A percentile compares a stretch with the other conserved stretches of the same genome.
These are phyloP conservation scores for Lasiodiplodia hormozganensis DNA, from an alignment of 2,329 filamentous ascomycete genomes.

Conservation along the genomic window DNA sequence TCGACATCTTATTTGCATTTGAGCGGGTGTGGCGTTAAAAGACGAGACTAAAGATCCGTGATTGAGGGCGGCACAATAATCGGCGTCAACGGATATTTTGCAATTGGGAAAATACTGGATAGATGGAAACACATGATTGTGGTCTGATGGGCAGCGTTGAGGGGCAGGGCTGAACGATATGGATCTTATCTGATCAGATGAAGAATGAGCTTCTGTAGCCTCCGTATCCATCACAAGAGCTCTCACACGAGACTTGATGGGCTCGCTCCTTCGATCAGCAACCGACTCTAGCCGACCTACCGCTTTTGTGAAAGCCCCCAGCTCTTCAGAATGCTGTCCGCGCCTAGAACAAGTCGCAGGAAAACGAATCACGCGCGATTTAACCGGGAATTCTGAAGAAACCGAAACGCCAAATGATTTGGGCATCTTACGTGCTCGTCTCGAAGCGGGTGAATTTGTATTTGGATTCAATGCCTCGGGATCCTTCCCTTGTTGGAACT, in stretches of 20 bases:
- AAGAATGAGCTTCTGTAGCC: not conserved
- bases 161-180: not conserved
- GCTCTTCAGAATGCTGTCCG: not conserved
- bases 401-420: slow-evolving; percentile 5
- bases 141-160: not conserved
- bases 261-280: not conserved
- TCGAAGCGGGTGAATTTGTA: not conserved
- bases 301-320: not conserved
- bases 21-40: slow-evolving; percentile 28
- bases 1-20: slow-evolving; percentile 26
- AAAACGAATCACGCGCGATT: not conserved
- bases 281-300: not conserved
- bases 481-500: not conserved
- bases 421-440: not conserved
- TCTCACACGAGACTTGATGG: not conserved
- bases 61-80: slow-evolving; percentile 3
- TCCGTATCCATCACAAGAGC: not conserved
- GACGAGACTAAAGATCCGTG: not conserved
- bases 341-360: not conserved
- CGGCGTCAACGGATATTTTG: slow-evolving; percentile 11
- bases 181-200: slow-evolving; percentile 17
- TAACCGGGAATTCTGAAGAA: not conserved
- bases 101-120: not conserved
- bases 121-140: not conserved
- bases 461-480: not conserved